Evolutionary conservation across 176 grass and related monocot genomes (phyloP).

Genomic region (Chrysopogon serrulatus): DNA sequence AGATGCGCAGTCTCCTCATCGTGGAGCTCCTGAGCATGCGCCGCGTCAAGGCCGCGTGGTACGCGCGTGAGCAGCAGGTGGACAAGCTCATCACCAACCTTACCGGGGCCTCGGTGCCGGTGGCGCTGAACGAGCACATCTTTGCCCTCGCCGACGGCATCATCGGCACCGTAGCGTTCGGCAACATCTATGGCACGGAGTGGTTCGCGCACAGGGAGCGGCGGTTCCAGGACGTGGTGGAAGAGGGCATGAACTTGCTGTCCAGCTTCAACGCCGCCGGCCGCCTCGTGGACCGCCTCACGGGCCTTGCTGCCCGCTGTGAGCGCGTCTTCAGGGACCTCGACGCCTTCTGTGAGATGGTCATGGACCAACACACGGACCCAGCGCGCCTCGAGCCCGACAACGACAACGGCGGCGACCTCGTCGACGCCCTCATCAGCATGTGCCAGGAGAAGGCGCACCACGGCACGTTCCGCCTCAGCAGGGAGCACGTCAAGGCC

Average conservation of each 20-base stretch:
- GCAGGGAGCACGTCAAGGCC: slow-evolving; percentile 27
- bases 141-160: neutral
- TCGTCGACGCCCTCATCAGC: slow-evolving; percentile 21
- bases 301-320: neutral
- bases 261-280: too few relatives aligned
- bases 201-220: neutral
- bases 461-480: neutral
- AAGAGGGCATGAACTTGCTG: neutral
- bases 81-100: neutral
- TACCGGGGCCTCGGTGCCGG: neutral
- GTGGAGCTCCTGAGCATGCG: slow-evolving; percentile 25
- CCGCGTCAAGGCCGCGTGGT: slow-evolving; percentile 28
- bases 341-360: slow-evolving; percentile 13
- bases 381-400: neutral
- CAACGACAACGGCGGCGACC: neutral
- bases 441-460: neutral
- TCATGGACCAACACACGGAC: slow-evolving; percentile 15
- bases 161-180: slow-evolving; percentile 11
- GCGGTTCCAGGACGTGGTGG: neutral
- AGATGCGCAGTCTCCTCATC: neutral
- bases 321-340: neutral
- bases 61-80: slow-evolving; percentile 1
- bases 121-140: neutral
- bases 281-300: neutral
- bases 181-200: neutral